Evolutionary conservation across 305 asterid species (phyloP).

Genomic region (Ilex paraguariensis): DNA sequence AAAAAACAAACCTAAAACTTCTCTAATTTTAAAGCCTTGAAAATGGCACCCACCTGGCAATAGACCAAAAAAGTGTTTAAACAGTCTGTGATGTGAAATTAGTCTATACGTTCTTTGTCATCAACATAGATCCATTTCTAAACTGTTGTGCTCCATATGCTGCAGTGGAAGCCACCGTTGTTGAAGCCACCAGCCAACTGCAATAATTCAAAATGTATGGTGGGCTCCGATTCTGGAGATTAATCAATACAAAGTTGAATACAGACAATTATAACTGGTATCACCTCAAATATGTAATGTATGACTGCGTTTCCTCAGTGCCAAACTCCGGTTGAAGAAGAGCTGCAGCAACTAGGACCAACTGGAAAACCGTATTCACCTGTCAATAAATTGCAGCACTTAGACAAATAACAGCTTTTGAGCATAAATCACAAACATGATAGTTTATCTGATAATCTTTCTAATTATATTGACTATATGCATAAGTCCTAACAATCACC

Average conservation of each 20-base stretch:
- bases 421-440: not conserved
- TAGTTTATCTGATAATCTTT: not conserved
- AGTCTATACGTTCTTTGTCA: slow-evolving; percentile 7
- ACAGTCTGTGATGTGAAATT: too few species aligned
- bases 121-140: slow-evolving; percentile 29
- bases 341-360: slow-evolving; percentile 80
- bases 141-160: slow-evolving; percentile 80
- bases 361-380: slow-evolving; percentile 87
- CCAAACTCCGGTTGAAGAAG: slow-evolving; percentile 91
- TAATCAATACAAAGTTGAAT: not conserved
- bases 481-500: not conserved
- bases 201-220: slow-evolving; percentile 20
- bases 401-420: not conserved
- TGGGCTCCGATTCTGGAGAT: slow-evolving; percentile 8
- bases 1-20: too few species aligned
- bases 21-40: too few species aligned
- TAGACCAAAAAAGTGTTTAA: too few species aligned
- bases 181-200: slow-evolving; percentile 87
- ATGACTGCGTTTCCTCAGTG: slow-evolving; percentile 56
- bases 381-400: not conserved
- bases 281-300: slow-evolving; percentile 63
- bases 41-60: too few species aligned
- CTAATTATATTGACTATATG: not conserved
- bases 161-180: slow-evolving; percentile 70
- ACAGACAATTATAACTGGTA: not conserved